Base-by-base conservation (phyloP, 257 asterid species). In the Przewalskia tangutica region DNA sequence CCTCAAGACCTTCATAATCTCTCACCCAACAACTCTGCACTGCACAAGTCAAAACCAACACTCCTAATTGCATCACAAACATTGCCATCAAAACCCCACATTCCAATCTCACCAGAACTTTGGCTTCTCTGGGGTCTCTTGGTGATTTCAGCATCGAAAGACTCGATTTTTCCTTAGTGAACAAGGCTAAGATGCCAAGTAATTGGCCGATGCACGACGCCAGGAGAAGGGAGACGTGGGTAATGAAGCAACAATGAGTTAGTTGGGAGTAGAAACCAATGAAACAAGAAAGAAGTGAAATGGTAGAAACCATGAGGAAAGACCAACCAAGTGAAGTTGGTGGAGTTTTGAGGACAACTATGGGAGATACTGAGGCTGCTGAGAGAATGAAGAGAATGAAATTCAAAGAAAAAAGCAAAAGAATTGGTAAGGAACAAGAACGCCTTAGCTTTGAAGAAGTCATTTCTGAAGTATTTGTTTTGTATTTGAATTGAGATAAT, bases 71-170 rank as follows among this genome's bases (percentile, higher is more conserved):
- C 94, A 91, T 77, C 79, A 89, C 90, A 71, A 94, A 86, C 97
- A 94, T 92, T 1, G 91, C 92, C 94, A 92, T 86, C 86, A 93
- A 54, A 55, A 87, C 82, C 89, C 94, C 97, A 82, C 98, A 94
- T 89, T 94, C 98, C 88, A 90, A 4, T 77, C 98, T 89, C 73
- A 87, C 92, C 85, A 94, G 48, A 40, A 93, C 68, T 87, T 89
- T 91, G 5, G 97, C 90, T 44, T 94, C 98, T 54, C 88, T 81
- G 0, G 93, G 93, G 23, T 91, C 97, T 85, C 94, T 86, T 0
- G 83, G 81, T 2, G 98, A 89, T 50, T 60, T 85, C 4, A 94
- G 70, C 90, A 86, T 84, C 13, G 82, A 79, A 14, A 94, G 88
- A 83, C 94, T 93, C 65, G 87, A 80, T 18, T 85, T 88, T 80